Base-by-base conservation (phyloP, 2,329 filamentous ascomycete species). In the Fusarium veterinarium region DNA sequence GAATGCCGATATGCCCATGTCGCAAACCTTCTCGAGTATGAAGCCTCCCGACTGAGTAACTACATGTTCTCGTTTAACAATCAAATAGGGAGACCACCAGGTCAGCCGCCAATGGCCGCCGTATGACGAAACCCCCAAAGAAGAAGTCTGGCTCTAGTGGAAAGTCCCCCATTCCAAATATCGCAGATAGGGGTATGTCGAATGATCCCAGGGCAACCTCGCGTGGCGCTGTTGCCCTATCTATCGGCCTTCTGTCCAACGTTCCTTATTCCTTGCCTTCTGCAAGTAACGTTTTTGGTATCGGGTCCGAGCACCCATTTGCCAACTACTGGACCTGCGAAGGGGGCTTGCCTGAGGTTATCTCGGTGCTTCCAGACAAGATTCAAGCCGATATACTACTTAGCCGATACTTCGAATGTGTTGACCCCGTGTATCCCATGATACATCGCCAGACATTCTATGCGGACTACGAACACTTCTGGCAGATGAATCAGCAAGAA, bases 261-360 rank as follows among this genome's bases (percentile, higher is more conserved):
- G 88, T 94, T 6, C 91, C 92, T 1, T 93, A 92, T 78, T 92
- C 92, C 1, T 86, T 89, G 45, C 89, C 91, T 14, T 90, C 90
- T 11, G 91, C 91, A 3, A 93, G 91, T 61, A 94, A 93, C 72
- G 91, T 95, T 61, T 95, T 95, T 78, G 93, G 93, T n/a, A 90
- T 94, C 71, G 92, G 92, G 19, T 91, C 91, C 1, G 91, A 94
- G 78, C 92, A 94, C 78, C 92, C 92, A 0, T 95, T 95, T 78
- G 91, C 92, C 76, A 95, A 95, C 78, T 95, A 95, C 81, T 95
- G 93, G 93, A 95, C 92, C 6, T 93, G 91, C 76, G 88, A 91
- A 68, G 93, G 93, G 52, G 93, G 92, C 0, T 83, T 95, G 23
- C 86, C 89, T 13, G 93, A 95, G 81, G 92, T 95, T 11, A 90